Base-by-base conservation (phyloP, 192 early-diverging fungal genomes). In the Podila epicladia region DNA sequence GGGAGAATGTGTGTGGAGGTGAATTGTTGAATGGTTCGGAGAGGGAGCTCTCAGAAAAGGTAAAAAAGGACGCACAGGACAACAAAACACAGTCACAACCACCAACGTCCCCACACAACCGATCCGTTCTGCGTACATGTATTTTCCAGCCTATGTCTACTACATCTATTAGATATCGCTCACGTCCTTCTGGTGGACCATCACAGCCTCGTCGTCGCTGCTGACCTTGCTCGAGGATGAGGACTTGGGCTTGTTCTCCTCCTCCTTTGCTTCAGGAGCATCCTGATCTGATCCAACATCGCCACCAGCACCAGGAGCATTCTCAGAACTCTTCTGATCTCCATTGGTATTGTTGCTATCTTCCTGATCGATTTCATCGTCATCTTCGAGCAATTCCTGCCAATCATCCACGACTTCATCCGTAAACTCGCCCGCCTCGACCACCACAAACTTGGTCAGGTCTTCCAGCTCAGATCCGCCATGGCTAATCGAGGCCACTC, bases 331-430 rank as follows among this genome's bases (percentile, higher is more conserved):
- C 11, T 45, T 50, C 50, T 60, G 33, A 13, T 7, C 24, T 35
- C 37, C 53, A 33, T 49, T n/a, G 0, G 45, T 33, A 13, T 17
- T 41, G 26, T 28, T 22, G 9, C 32, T 28, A 5, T 41, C 45
- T 8, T 41, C 35, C 11, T 48, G 20, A 17, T 13, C 26, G 24
- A 26, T 20, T 49, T 60, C 58, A 1, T 58, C 66, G 19, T 80
- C 77, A 45, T 80, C 76, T 31, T 78, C 76, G 41, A 80, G 29
- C 5, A 80, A 71, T 15, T 80, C 77, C 19, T 80, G 77, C 77
- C 77, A 80, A 49, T 80, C 77, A 58, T 80, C 77, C 15, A 80
- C 77, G 6, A 80, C 77, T 12, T 80, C 77, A 9, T 60, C 67
- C 15, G 77, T 80, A 53, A 80, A 80, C 62, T 80, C 77, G 9